Base-by-base conservation (phyloP, 495 filamentous ascomycete species). In the Baudoinia panamericana region DNA sequence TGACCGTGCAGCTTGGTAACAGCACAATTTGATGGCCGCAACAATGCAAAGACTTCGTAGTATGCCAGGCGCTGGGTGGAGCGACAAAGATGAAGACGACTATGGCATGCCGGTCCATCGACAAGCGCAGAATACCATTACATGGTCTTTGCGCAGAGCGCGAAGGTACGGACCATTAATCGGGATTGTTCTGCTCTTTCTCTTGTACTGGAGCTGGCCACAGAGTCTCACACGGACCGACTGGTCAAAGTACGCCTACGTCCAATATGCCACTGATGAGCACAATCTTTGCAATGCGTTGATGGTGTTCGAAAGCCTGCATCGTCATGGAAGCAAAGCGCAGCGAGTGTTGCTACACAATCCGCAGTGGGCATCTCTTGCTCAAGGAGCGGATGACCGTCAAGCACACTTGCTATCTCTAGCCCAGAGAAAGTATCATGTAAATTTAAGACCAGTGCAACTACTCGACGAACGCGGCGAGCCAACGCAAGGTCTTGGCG, bases 281-380 rank as follows among this genome's bases (percentile, higher is more conserved):
- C 52, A 56, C 36, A 55, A 44, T 22, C 47, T 63, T 2, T 63
- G 59, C 53, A 60, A 61, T 32, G 43, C 56, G 0, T 41, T 57
- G 10, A 49, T 63, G 40, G 38, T 61, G 20, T 61, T 63, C 43
- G 59, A 60, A 18, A 32, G 56, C 9, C 41, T 63, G 24, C 44
- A 55, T 11, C 36, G 45, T 25, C 46, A 53, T 20, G 58, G 56
- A 1, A 58, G 54, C 37, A 54, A 52, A 42, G 52, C 59, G 20
- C 52, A 59, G 21, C 52, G 58, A 4, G 52, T 60, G 2, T 51
- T 63, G 13, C 54, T 59, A 20, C 56, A 56, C 36, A 57, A 59
- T 4, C 33, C 54, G 13, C 31, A 61, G 31, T 63, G 58, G 57
- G 47, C 58, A 23, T 49, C 44, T 5, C 36, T 29, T 5, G 30